phyloP scores from a whole-genome alignment of 257 asterid genomes.

The Vinca minor region DNA sequence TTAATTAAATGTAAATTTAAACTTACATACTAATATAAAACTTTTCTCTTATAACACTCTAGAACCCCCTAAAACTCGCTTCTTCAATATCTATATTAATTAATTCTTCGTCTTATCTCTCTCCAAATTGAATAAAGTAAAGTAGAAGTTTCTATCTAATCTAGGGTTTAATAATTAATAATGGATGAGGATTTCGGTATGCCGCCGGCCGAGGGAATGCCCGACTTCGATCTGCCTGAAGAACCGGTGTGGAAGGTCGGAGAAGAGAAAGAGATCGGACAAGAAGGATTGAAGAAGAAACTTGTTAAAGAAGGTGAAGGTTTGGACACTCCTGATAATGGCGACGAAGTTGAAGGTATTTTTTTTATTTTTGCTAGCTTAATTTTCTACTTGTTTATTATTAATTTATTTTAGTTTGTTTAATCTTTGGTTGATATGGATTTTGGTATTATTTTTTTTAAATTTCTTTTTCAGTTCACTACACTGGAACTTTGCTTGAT shows the following conservation, averaged over 20 bases:
- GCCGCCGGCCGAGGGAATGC: slow-evolving; percentile 30
- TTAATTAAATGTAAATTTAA: too few relatives aligned
- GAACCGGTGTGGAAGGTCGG: slow-evolving; percentile 33
- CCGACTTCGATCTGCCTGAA: slow-evolving; percentile 37
- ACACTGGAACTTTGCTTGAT: slow-evolving; percentile 47
- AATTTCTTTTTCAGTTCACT: slow-evolving; percentile 45
- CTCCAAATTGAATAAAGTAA: neutral
- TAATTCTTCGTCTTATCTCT: neutral
- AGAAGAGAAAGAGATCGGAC: slow-evolving; percentile 47
- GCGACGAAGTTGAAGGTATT: slow-evolving; percentile 54
- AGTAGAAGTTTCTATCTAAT: neutral
- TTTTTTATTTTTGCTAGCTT: neutral
- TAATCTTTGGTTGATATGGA: neutral
- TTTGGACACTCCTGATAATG: slow-evolving; percentile 43
- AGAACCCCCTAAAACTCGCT: slow-evolving; percentile 13
- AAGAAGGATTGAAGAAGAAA: slow-evolving; percentile 46
- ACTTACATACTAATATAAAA: neutral
- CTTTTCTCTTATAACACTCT: slow-evolving; percentile 22
- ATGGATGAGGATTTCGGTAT: slow-evolving; percentile 41
- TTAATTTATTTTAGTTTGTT: neutral
- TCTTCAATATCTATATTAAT: neutral
- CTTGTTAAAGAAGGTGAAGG: slow-evolving; percentile 44
- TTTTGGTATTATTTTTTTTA: too few relatives aligned
- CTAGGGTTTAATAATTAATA: neutral
- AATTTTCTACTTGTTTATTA: too few relatives aligned